Percentiles rank a stretch among this genome's conserved stretches.
phyloP scores from a whole-genome alignment of 1,284 basidiomycete species.

The Naganishia sp. region DNA sequence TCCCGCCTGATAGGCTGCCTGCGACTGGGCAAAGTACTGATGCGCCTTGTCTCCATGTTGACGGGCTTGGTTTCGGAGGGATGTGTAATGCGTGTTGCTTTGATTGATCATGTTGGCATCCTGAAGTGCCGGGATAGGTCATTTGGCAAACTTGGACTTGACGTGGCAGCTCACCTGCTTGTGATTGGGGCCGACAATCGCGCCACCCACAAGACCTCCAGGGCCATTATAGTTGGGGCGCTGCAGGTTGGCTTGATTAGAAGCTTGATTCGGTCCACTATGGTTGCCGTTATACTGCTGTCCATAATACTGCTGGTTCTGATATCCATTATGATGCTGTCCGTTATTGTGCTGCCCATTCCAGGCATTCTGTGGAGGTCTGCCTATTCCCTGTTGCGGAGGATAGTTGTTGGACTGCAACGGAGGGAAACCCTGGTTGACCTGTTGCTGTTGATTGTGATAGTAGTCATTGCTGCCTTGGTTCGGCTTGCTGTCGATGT shows the following conservation, averaged over 20 bases:
- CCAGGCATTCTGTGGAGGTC: constrained; percentile 31
- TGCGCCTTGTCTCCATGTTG: constrained; percentile 63
- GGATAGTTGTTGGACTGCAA: constrained; percentile 37
- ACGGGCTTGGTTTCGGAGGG: constrained; percentile 70
- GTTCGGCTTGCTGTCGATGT: constrained; percentile 31
- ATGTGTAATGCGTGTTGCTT: constrained; percentile 66
- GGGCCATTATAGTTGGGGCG: constrained; percentile 24
- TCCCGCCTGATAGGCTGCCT: constrained; percentile 56
- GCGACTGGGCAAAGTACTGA: constrained; percentile 49
- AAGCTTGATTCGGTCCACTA: constrained; percentile 17
- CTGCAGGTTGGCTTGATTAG: constrained; percentile 19
- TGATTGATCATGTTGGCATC: constrained; percentile 54
- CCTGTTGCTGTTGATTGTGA: constrained; percentile 36
- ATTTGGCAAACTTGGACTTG: background rate
- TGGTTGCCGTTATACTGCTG: constrained; percentile 24
- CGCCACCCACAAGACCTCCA: constrained; percentile 37
- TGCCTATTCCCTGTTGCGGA: constrained; percentile 36
- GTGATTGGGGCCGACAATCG: constrained; percentile 55
- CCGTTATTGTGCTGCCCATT: constrained; percentile 32
- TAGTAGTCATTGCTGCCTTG: constrained; percentile 36
- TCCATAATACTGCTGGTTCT: background rate
- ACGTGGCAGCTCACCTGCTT: constrained; percentile 35
- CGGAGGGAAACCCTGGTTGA: constrained; percentile 40
- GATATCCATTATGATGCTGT: constrained; percentile 33
- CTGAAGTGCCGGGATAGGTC: background rate